Base-by-base conservation (phyloP, 176 grass and related monocot genomes). In the Areca catechu region DNA sequence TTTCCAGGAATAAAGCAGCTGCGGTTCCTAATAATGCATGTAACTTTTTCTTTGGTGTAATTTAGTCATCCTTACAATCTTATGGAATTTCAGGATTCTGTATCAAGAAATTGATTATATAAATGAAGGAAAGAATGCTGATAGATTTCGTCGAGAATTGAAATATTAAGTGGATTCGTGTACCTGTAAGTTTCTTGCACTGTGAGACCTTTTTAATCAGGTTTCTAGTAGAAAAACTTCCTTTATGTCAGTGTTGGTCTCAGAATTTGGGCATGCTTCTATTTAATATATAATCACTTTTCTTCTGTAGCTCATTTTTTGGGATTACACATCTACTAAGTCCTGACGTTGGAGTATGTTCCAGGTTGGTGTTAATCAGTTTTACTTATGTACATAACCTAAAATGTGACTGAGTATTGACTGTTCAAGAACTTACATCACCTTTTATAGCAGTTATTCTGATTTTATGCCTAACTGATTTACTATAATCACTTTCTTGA, bases 51-150 rank as follows among this genome's bases (percentile, higher is more conserved):
- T 43, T 10, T 10, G 7, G 2, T 43, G 6, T 12, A 24, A 17
- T 63, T 12, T 63, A 14, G 15, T 7, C 28, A 63, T 15, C 2
- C 14, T 60, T 71, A 9, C 23, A 72, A 57, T 74, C 57, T 86
- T 51, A 7, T 12, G 22, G 53, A 43, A 43, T 85, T 82, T 72
- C 72, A 96, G 92, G 77, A 96, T 83, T 82, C 68, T 96, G 50
- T 96, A 96, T 82, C 77, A 96, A 80, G 92, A 96, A 79, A 96
- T 96, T 69, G 92, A 96, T 76, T 96, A 96, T 60, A 82, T 96
- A 49, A 96, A 96, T 61, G 92, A 96, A 90, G 92, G 92, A 74
- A 96, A 87, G 66, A 96, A 96, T 70, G 92, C 92, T 0, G 92
- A 96, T 66, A 90, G 65, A 78, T 96, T 96, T 90, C 86, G 86